Evolutionary conservation across 2,329 filamentous ascomycete genomes (phyloP).

Genomic region (Monilinia polystroma): DNA sequence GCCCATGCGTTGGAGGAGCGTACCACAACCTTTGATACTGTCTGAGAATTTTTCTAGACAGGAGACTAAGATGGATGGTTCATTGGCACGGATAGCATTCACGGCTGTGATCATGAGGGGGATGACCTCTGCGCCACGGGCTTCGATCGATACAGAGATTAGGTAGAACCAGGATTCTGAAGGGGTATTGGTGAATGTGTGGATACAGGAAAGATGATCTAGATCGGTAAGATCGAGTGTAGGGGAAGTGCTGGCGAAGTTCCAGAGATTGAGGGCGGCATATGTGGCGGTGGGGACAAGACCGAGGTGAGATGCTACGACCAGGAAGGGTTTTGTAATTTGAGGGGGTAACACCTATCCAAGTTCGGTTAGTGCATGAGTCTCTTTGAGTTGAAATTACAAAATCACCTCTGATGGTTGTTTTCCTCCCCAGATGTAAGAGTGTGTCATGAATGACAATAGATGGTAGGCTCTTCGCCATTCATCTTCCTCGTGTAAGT

Average conservation of each 20-base stretch:
- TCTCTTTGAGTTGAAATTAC: background rate
- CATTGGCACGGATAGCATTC: conserved; percentile 59
- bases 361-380: background rate
- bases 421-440: conserved; percentile 86
- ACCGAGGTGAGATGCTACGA: conserved; percentile 70
- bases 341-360: conserved; percentile 65
- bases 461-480: conserved; percentile 81
- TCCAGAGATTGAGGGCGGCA: conserved; percentile 84
- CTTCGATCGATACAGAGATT: conserved; percentile 87
- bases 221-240: conserved; percentile 41
- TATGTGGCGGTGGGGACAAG: conserved; percentile 90
- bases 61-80: conserved; percentile 59
- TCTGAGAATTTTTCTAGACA: conserved; percentile 65
- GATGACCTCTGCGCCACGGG: conserved; percentile 71
- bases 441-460: conserved; percentile 76
- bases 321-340: conserved; percentile 74
- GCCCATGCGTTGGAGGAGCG: conserved; percentile 77
- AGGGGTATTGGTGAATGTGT: conserved; percentile 83
- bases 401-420: conserved; percentile 64
- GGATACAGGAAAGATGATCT: conserved; percentile 67
- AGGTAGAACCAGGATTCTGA: conserved; percentile 96
- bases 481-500: conserved; percentile 64
- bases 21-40: conserved; percentile 66
- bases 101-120: conserved; percentile 77
- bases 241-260: conserved; percentile 66